Percentiles rank a stretch among this genome's conserved stretches.
Evolutionary conservation across 1,139 yeast genomes (phyloP).

Genomic region (Suhomyces atakaporum): DNA sequence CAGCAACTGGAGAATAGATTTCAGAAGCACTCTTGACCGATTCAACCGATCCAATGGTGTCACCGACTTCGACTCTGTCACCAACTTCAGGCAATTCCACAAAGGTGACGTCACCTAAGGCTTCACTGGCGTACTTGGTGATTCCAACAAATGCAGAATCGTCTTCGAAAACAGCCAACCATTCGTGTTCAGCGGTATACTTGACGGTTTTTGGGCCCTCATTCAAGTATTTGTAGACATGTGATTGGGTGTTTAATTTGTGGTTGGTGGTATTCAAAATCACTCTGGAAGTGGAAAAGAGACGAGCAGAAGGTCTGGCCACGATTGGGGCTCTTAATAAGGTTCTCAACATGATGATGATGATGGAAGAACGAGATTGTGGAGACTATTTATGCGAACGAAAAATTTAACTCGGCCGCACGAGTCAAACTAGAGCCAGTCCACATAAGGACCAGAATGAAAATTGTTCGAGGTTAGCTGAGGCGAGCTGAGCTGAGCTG

Average conservation of each 20-base stretch:
- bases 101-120: conserved; percentile 96
- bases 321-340: conserved; percentile 11
- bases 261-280: conserved; percentile 44
- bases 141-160: conserved; percentile 86
- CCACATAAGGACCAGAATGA: background rate
- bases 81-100: conserved; percentile 88
- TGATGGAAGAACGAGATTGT: conserved; percentile 1
- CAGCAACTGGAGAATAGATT: conserved; percentile 84
- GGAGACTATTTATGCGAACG: conserved; percentile 1
- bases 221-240: conserved; percentile 51
- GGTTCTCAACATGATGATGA: conserved; percentile 14
- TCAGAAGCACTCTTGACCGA: conserved; percentile 94
- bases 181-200: conserved; percentile 92
- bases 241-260: conserved; percentile 52
- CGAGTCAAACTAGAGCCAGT: conserved; percentile 1
- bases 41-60: conserved; percentile 89
- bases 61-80: conserved; percentile 67
- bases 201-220: conserved; percentile 55
- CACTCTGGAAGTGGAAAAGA: conserved; percentile 18
- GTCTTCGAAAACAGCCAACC: conserved; percentile 86
- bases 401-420: conserved; percentile 1
- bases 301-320: conserved; percentile 13
- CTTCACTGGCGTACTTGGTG: conserved; percentile 93
- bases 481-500: too few relatives aligned
- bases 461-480: background rate